These are phyloP conservation scores for Suhomyces choctaworum DNA, from an alignment of 1,139 yeast genomes.

Conservation along the genomic window DNA sequence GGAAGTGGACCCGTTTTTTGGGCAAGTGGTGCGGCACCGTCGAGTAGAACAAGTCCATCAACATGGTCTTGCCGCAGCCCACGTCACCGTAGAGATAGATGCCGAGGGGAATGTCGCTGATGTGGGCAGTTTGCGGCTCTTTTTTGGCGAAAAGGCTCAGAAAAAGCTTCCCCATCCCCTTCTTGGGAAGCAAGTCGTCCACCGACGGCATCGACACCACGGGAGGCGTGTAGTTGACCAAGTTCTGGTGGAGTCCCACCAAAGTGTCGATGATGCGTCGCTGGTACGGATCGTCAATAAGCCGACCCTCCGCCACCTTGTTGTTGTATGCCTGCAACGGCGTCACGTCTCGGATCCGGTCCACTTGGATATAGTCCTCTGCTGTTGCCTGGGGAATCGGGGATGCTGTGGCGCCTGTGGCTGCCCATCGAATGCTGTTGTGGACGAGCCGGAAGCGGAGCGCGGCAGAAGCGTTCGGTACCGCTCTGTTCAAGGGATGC, in stretches of 20 bases:
- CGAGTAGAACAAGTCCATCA: conserved; percentile 90
- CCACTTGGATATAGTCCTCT: too few relatives aligned
- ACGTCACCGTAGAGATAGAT: conserved; percentile 95
- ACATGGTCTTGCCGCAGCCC: conserved; percentile 97
- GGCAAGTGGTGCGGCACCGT: conserved; percentile 78
- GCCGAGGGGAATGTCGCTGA: conserved; percentile 55
- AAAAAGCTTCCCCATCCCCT: conserved; percentile 42
- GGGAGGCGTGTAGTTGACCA: conserved; percentile 57
- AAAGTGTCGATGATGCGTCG: conserved; percentile 58
- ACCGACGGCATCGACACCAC: conserved; percentile 50
- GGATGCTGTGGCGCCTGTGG: too few relatives aligned
- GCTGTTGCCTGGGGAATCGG: too few relatives aligned
- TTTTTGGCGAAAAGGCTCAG: conserved; percentile 34
- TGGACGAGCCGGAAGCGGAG: too few relatives aligned
- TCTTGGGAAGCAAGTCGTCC: conserved; percentile 47
- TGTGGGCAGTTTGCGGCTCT: not conserved
- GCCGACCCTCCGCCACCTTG: conserved; percentile 51
- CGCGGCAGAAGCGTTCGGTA: too few relatives aligned
- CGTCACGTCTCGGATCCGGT: too few relatives aligned
- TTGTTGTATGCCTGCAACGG: conserved; percentile 66
- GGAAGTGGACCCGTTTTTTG: conserved; percentile 85
- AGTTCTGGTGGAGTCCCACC: conserved; percentile 50
- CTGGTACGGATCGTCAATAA: conserved; percentile 69
- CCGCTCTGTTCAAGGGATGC: too few relatives aligned
- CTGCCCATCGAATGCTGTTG: too few relatives aligned